Conservation (phyloP, 2,329 filamentous ascomycete species). For the Stachybotrys chartarum region DNA sequence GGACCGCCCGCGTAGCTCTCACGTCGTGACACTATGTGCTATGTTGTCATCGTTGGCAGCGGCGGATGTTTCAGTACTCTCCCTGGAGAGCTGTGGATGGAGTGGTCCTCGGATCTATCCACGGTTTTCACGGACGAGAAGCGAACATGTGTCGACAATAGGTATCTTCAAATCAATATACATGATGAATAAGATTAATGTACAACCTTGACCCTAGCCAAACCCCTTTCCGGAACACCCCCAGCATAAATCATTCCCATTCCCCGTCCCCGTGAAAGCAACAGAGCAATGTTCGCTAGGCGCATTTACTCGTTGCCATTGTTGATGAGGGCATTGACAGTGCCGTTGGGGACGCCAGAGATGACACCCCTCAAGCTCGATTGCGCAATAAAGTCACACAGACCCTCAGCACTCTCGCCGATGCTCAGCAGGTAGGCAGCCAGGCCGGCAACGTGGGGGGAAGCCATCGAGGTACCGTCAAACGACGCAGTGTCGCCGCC, state of each 20-base stretch:
- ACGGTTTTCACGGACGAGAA: background rate
- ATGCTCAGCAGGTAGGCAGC: conserved; percentile 38
- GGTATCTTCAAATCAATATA: background rate
- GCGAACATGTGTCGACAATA: background rate
- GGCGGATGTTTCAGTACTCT: no score
- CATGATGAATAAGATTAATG: background rate
- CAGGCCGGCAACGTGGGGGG: conserved; percentile 31
- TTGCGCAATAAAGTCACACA: conserved; percentile 38
- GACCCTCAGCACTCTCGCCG: conserved; percentile 32
- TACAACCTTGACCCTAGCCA: background rate
- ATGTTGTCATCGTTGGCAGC: no score
- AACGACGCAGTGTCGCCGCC: conserved; percentile 27
- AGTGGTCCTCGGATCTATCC: no score
- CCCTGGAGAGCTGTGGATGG: no score
- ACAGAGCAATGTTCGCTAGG: background rate
- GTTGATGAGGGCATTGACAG: conserved; percentile 47
- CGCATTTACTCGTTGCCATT: conserved; percentile 30
- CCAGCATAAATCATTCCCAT: background rate
- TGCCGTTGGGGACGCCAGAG: conserved; percentile 31
- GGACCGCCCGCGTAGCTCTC: no score
- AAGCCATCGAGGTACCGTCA: conserved; percentile 35
- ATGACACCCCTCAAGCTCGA: conserved; percentile 34
- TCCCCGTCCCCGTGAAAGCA: background rate
- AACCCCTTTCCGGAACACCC: background rate
- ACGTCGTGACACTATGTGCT: no score